phyloP scores from a whole-genome alignment of 1,284 basidiomycete species.

The Cutaneotrichosporon cutaneum region DNA sequence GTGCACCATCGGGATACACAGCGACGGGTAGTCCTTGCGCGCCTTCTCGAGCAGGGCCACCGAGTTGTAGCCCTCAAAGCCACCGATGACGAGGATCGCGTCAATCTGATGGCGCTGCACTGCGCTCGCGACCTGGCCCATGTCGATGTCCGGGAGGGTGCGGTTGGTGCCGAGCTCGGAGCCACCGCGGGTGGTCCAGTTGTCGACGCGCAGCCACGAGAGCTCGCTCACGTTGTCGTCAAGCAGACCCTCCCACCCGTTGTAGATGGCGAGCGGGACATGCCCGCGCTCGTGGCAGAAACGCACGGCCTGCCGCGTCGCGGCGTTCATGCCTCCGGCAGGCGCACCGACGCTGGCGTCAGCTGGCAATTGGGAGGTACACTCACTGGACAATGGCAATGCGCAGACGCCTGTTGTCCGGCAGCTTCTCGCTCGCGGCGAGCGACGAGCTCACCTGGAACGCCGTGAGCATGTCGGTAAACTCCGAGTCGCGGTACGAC shows the following conservation, averaged over 20 bases:
- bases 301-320: slow-evolving; percentile 88
- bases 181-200: slow-evolving; percentile 94
- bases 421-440: slow-evolving; percentile 62
- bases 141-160: slow-evolving; percentile 75
- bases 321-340: slow-evolving; percentile 98
- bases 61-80: slow-evolving; percentile 89
- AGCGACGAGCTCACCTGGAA: slow-evolving; percentile 73
- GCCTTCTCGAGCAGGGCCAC: slow-evolving; percentile 76
- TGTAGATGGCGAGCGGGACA: slow-evolving; percentile 84
- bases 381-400: slow-evolving; percentile 90
- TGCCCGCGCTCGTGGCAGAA: slow-evolving; percentile 93
- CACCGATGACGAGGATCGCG: slow-evolving; percentile 84
- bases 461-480: slow-evolving; percentile 78
- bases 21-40: slow-evolving; percentile 77
- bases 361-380: slow-evolving; percentile 2
- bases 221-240: slow-evolving; percentile 83
- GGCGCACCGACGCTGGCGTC: slow-evolving; percentile 81
- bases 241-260: slow-evolving; percentile 90
- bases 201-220: slow-evolving; percentile 96
- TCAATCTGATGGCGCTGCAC: slow-evolving; percentile 85
- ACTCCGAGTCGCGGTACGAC: slow-evolving; percentile 87
- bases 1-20: slow-evolving; percentile 91
- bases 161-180: slow-evolving; percentile 98
- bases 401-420: slow-evolving; percentile 70
- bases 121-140: slow-evolving; percentile 81